Evolutionary conservation across 2,329 filamentous ascomycete species (phyloP).

Genomic region (Claviceps citrina): DNA sequence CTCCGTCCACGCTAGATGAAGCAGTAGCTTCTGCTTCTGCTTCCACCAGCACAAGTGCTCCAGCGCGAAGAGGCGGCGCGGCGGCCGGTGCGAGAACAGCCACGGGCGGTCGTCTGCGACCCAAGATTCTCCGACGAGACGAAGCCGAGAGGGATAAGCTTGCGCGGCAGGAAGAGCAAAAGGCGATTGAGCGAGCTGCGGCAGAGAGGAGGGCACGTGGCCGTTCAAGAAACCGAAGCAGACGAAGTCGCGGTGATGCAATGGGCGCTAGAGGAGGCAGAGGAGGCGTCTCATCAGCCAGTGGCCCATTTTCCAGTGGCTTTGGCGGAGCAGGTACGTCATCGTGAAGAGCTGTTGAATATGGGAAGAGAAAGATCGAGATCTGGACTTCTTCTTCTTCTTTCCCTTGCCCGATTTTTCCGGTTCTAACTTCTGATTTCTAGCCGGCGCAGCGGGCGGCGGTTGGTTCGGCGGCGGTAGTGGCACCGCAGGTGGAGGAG

Average conservation of each 20-base stretch:
- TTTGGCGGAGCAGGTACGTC: constrained; percentile 12
- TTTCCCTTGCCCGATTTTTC: neutral
- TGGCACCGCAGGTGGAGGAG: constrained; percentile 13
- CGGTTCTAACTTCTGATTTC: neutral
- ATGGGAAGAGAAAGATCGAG: neutral
- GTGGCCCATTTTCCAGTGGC: constrained; percentile 24
- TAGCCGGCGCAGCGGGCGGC: constrained; percentile 11
- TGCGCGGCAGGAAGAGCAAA: constrained; percentile 29
- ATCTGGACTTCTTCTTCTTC: neutral
- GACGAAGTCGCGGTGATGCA: constrained; percentile 27
- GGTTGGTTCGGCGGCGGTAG: constrained; percentile 19
- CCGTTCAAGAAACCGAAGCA: constrained; percentile 25
- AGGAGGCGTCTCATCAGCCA: constrained; percentile 21
- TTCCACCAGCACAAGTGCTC: constrained; percentile 11
- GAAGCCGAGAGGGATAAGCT: constrained; percentile 33
- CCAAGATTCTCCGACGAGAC: constrained; percentile 34
- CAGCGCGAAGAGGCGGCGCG: constrained; percentile 17
- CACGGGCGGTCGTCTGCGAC: constrained; percentile 27
- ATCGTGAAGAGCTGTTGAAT: neutral
- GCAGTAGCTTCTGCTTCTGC: constrained; percentile 7
- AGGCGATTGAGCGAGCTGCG: constrained; percentile 25
- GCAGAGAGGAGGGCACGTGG: constrained; percentile 24
- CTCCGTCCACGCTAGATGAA: constrained; percentile 8
- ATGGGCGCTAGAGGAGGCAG: constrained; percentile 27
- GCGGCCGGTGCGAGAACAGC: constrained; percentile 22